Conservation (phyloP, 257 asterid species). For the Leonotis leonurus region DNA sequence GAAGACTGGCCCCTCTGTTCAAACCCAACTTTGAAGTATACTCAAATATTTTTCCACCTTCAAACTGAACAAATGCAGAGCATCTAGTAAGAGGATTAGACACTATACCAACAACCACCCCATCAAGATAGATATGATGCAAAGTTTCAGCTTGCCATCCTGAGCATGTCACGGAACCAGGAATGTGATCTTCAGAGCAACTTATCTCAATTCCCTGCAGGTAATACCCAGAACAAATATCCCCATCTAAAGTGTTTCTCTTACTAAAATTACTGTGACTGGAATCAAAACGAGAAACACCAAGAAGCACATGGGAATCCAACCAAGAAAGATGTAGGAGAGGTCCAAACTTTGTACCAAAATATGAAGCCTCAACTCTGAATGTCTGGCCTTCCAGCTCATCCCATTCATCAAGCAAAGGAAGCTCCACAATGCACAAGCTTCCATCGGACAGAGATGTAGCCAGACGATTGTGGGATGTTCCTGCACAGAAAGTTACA, state of each 20-base stretch:
- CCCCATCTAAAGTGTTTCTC: slow-evolving; percentile 22
- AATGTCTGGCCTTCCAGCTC: slow-evolving; percentile 71
- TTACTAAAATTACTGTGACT: slow-evolving; percentile 17
- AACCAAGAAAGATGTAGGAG: slow-evolving; percentile 65
- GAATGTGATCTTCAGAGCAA: slow-evolving; percentile 60
- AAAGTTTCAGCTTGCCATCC: slow-evolving; percentile 68
- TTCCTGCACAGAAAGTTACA: slow-evolving; percentile 34
- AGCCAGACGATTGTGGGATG: slow-evolving; percentile 55
- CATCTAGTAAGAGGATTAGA: slow-evolving; percentile 34
- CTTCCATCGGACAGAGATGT: slow-evolving; percentile 80
- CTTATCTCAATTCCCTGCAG: slow-evolving; percentile 63
- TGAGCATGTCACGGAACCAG: slow-evolving; percentile 64
- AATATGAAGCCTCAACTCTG: slow-evolving; percentile 46
- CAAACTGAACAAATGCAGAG: slow-evolving; percentile 73
- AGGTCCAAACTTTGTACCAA: slow-evolving; percentile 33
- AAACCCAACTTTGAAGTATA: slow-evolving; percentile 47
- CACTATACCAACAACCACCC: slow-evolving; percentile 44
- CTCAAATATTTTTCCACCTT: slow-evolving; percentile 69
- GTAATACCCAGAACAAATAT: slow-evolving; percentile 37
- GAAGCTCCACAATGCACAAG: slow-evolving; percentile 74
- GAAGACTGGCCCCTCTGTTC: slow-evolving; percentile 37
- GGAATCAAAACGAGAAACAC: slow-evolving; percentile 32
- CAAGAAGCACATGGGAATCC: slow-evolving; percentile 62
- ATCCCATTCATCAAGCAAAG: slow-evolving; percentile 77
- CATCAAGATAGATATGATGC: slow-evolving; percentile 49